Base-by-base conservation (phyloP, 73 alveolate species). In the Tetrahymena elliotti region DNA sequence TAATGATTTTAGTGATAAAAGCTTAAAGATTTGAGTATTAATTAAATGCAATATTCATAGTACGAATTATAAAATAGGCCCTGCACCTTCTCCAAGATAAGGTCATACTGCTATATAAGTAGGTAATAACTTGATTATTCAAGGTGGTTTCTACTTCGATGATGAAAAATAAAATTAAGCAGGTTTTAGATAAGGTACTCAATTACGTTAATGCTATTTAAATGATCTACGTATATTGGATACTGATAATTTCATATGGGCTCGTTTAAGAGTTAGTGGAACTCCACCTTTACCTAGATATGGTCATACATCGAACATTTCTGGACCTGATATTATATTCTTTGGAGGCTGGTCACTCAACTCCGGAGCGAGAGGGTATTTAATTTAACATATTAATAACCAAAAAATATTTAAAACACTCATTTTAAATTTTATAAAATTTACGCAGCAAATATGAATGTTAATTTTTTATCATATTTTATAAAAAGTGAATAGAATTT, bases 141-240 rank as follows among this genome's bases (percentile, higher is more conserved):
- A 96, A 41, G 98, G 97, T 35, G 99, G 99, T 8, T 98, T 99
- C 94, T 94, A 92, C 95, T 98, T 98, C 93, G 97, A 97, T 93
- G 99, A 97, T 12, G 99, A 97, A 36, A 96, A 96, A 95, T 93
- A 94, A 94, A 98, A 97, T 95, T 96, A 97, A 83, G 98, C 98
- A 24, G 97, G 97, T 41, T 96, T 95, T 35, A 98, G 98, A 95
- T 96, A 96, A 94, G 99, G 99, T 33, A 93, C 99, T 18, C 95
- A 98, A 52, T 94, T 99, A 41, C 96, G 98, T 41, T 97, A 97
- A 33, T 98, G 99, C 93, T 99, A 99, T 96, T 97, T 99, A 84
- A 99, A 99, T 96, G 99, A 99, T 95, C 96, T 99, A 83, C 96
- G 99, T 94, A 99, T 99, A 36, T 98, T 99, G n/a, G 99, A 98